Conservation (phyloP, 352 stramenopile genomes). For the Phytophthora aleatoria region DNA sequence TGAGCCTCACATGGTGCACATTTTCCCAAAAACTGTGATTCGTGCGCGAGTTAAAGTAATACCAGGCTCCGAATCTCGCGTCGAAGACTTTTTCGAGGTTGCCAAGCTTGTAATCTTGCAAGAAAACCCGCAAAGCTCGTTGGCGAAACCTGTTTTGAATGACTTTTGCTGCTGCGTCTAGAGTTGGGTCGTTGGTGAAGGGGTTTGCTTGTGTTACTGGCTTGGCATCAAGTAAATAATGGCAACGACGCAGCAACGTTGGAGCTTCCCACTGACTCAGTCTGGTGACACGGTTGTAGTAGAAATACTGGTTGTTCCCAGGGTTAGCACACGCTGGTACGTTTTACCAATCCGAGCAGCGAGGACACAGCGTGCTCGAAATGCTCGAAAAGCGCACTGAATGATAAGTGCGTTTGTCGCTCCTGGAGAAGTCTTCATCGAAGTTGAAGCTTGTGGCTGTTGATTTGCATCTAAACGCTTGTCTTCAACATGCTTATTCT, state of each 20-base stretch:
- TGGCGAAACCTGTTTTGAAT: constrained; percentile 50
- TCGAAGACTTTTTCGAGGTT: constrained; percentile 54
- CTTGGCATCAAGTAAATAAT: constrained; percentile 3
- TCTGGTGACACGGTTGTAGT: constrained; percentile 47
- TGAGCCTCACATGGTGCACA: constrained; percentile 33
- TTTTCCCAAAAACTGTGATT: constrained; percentile 62
- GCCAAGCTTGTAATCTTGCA: constrained; percentile 39
- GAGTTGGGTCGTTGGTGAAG: constrained; percentile 1
- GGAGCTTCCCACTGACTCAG: constrained; percentile 46
- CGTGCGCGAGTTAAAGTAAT: constrained; percentile 61
- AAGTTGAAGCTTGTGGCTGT: constrained; percentile 1
- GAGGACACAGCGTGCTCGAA: constrained; percentile 32
- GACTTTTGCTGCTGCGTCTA: constrained; percentile 29
- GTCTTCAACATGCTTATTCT: neutral
- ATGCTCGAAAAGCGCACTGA: constrained; percentile 35
- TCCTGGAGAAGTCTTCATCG: neutral
- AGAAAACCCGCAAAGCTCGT: constrained; percentile 38
- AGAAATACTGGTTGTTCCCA: constrained; percentile 46
- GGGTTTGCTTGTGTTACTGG: neutral
- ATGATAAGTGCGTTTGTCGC: constrained; percentile 30
- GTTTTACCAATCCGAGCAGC: constrained; percentile 29
- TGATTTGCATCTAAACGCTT: neutral
- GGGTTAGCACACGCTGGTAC: constrained; percentile 40
- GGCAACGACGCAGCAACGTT: constrained; percentile 23
- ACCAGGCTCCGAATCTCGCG: constrained; percentile 46